Percentiles rank a stretch among this genome's conserved stretches.
Conservation (phyloP, 1,139 yeast species). For the Debaryomyces sp. region DNA sequence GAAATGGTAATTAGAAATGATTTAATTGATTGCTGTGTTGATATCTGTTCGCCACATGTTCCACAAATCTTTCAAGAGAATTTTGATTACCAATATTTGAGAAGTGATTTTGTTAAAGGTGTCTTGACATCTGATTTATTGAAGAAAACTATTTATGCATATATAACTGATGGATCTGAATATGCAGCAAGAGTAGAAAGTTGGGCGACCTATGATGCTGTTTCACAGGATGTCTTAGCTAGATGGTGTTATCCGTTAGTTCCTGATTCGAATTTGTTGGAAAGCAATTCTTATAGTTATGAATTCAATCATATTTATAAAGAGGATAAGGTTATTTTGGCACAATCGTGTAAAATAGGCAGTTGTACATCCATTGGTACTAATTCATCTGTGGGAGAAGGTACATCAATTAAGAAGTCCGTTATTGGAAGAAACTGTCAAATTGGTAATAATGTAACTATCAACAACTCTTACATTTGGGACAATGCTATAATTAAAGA, state of each 20-base stretch:
- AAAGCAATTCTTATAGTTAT: conserved; percentile 72
- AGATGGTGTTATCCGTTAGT: conserved; percentile 93
- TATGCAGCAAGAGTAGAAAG: conserved; percentile 95
- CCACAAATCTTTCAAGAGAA: conserved; percentile 96
- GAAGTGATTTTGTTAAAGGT: conserved; percentile 89
- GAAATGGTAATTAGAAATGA: conserved; percentile 85
- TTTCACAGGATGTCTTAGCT: conserved; percentile 86
- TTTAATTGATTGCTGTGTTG: conserved; percentile 93
- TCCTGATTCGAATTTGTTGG: conserved; percentile 79
- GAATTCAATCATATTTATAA: conserved; percentile 87
- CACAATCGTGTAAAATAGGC: conserved; percentile 86
- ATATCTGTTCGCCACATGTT: conserved; percentile 91
- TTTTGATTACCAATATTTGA: conserved; percentile 85
- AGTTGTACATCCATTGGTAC: conserved; percentile 79
- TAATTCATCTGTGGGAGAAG: conserved; percentile 65
- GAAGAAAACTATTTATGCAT: conserved; percentile 89
- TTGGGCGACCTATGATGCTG: conserved; percentile 89
- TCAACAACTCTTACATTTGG: conserved; percentile 84
- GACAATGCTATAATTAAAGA: conserved; percentile 77
- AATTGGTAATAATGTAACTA: conserved; percentile 75
- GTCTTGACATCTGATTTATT: conserved; percentile 87
- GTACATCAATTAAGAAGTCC: conserved; percentile 58
- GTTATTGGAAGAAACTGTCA: conserved; percentile 84
- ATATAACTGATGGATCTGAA: conserved; percentile 66
- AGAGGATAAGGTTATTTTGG: conserved; percentile 78